phyloP scores from a whole-genome alignment of 2,329 filamentous ascomycete genomes.

The Trichoderma endophyticum region DNA sequence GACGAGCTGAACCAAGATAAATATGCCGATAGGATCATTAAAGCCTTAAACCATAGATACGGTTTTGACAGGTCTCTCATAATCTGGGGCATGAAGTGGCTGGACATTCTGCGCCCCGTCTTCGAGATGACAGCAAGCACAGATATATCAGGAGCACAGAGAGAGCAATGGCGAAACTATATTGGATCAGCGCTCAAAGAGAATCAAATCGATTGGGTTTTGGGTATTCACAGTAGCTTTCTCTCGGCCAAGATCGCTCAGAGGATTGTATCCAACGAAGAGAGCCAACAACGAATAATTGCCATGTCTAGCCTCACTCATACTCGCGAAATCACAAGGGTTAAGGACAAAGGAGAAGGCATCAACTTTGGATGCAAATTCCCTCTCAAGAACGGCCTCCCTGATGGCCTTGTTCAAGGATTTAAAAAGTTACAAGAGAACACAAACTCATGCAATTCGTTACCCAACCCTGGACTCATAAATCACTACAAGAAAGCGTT shows the following conservation, averaged over 20 bases:
- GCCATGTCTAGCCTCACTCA: background rate
- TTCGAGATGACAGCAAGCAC: too few species aligned
- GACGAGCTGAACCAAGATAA: background rate
- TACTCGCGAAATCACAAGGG: background rate
- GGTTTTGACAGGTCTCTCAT: background rate
- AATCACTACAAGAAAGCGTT: background rate
- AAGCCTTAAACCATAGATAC: background rate
- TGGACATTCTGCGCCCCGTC: background rate
- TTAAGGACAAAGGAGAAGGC: too few species aligned
- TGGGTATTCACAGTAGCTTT: too few species aligned
- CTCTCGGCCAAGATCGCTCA: background rate
- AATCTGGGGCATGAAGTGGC: background rate
- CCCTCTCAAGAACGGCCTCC: background rate
- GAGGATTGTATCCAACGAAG: background rate
- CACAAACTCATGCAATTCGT: background rate
- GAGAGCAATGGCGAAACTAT: background rate
- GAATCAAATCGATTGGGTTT: background rate
- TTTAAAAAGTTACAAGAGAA: background rate
- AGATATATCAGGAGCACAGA: background rate
- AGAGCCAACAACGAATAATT: background rate
- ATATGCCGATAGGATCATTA: background rate
- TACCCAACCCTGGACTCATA: background rate
- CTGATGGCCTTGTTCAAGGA: background rate
- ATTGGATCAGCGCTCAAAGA: background rate
- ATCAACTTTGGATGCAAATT: background rate